Evolutionary conservation across 768 basidiomycete genomes (phyloP), one percentile per base, ranked within the genome.

Genomic region (Boletus insuetus): DNA sequence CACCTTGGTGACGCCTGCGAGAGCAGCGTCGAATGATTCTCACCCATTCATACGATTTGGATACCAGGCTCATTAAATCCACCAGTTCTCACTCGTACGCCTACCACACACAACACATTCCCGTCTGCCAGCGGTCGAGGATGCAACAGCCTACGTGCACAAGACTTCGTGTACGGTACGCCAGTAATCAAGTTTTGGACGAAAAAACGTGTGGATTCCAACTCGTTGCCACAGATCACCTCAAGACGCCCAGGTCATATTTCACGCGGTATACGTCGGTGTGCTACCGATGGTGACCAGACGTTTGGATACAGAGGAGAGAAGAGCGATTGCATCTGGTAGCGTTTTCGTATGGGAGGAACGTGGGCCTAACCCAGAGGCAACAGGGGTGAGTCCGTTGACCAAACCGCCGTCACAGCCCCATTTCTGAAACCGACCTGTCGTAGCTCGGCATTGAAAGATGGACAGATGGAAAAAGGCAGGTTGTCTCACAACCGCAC

Each of bases 281-380:
- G 66, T 81, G 1, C 76, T 88, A 16, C 84, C 82, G 31, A 87
- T 89, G 74, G 82, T 91, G 47, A 73, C 82, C 24, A 81, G 86
- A 53, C 82, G 89, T 39, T 77, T 92, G 49, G 87, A 89, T 72
- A 82, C 85, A 16, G 88, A 89, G 49, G 89, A 91, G 67, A 78
- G 89, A 38, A 79, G 88, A 12, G 73, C 77, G 39, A 88, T 91
- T 47, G 60, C 74, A n/a, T 81, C 88, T 1, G 89, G 90, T 14
- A 82, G 81, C 54, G 84, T 91, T 34, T 92, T 83, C 59, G 88
- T 92, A 38, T 92, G 90, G 89, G 88, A 91, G 66, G 90, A 92
- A 68, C 78, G 89, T 53, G 84, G 84, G 6, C 78, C 85, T 14
- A 82, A 81, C 58, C 70, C 83, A 47, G 88, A 87, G 57, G 77